These are phyloP conservation scores for Penicillium pancosmium DNA, from an alignment of 495 filamentous ascomycete genomes.

Conservation along the genomic window DNA sequence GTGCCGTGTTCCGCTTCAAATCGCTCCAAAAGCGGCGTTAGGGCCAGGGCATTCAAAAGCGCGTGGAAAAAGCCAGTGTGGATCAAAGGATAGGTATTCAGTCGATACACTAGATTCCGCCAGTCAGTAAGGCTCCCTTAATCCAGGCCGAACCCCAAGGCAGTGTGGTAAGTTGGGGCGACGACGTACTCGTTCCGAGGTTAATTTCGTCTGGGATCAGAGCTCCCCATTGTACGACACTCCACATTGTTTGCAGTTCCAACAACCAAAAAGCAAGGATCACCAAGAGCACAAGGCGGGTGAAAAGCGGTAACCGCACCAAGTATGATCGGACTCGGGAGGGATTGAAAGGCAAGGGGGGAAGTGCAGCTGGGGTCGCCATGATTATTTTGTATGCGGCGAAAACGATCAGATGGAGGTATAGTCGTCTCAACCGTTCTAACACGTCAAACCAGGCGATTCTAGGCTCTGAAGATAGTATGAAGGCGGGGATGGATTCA, in stretches of 20 bases:
- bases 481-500: background rate
- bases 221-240: slow-evolving; percentile 72
- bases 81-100: slow-evolving; percentile 91
- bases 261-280: slow-evolving; percentile 71
- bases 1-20: slow-evolving; percentile 96
- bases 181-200: slow-evolving; percentile 70
- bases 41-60: slow-evolving; percentile 74
- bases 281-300: slow-evolving; percentile 69
- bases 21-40: slow-evolving; percentile 83
- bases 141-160: background rate
- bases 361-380: slow-evolving; percentile 45
- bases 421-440: background rate
- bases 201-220: slow-evolving; percentile 76
- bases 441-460: background rate
- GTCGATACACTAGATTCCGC: slow-evolving; percentile 75
- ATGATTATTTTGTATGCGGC: slow-evolving; percentile 21
- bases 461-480: background rate
- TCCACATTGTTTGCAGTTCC: slow-evolving; percentile 65
- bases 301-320: slow-evolving; percentile 84
- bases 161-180: background rate
- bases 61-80: slow-evolving; percentile 80
- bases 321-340: slow-evolving; percentile 67
- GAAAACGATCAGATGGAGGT: background rate
- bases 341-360: slow-evolving; percentile 53
- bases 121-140: slow-evolving; percentile 7